Percentiles rank a stretch among this genome's conserved stretches.
These are phyloP conservation scores for Rutstroemia sp. DNA, from an alignment of 2,329 filamentous ascomycete species.

Conservation along the genomic window DNA sequence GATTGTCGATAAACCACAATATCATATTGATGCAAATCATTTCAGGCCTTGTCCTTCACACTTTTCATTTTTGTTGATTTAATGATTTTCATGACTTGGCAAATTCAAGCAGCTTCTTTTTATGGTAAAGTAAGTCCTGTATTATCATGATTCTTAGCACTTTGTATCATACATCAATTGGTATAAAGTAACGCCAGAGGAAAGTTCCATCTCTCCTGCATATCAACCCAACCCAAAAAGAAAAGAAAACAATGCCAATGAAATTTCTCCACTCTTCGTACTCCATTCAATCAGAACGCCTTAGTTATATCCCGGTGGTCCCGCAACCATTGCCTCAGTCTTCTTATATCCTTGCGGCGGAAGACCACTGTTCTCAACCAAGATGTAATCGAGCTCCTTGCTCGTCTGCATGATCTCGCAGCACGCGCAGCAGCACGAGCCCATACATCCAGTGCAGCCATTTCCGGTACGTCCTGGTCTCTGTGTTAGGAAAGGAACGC, in stretches of 20 bases:
- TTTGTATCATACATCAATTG: not conserved
- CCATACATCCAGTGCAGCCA: not conserved
- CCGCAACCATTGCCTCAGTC: not conserved
- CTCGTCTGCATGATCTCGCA: conserved; percentile 11
- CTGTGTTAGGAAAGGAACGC: not conserved
- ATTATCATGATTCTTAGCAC: not conserved
- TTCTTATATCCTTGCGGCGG: not conserved
- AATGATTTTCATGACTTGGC: not conserved
- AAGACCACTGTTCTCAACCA: not conserved
- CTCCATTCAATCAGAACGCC: not conserved
- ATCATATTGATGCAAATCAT: too few species aligned
- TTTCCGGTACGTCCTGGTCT: conserved; percentile 1
- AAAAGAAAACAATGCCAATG: not conserved
- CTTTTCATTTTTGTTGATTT: not conserved
- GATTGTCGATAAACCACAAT: too few species aligned
- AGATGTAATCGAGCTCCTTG: conserved; percentile 9
- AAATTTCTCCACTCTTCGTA: not conserved
- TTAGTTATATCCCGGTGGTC: not conserved
- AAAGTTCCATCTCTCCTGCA: too few species aligned
- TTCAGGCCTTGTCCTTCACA: not conserved
- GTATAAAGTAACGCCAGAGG: not conserved
- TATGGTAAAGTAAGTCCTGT: not conserved
- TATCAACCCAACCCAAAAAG: not conserved
- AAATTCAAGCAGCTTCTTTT: not conserved
- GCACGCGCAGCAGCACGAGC: conserved; percentile 4